Conservation (phyloP, 1,284 basidiomycete genomes). For the Gymnopus androsaceus region DNA sequence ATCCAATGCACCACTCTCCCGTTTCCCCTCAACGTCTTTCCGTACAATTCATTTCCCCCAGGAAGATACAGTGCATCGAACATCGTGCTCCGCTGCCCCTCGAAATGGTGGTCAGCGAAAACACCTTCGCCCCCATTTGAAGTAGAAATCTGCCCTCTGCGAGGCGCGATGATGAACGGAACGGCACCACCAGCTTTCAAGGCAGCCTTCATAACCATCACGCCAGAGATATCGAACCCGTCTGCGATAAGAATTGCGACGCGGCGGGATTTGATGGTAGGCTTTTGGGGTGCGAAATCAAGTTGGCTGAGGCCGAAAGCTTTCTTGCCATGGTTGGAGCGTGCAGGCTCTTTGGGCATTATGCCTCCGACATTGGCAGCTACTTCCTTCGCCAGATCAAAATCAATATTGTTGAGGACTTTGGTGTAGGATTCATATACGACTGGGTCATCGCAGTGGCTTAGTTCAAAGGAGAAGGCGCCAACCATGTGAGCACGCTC, state of each 20-base stretch:
- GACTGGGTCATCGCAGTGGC: constrained; percentile 72
- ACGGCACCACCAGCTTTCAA: constrained; percentile 56
- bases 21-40: constrained; percentile 50
- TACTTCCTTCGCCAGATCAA: constrained; percentile 66
- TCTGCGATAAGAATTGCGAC: constrained; percentile 77
- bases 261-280: constrained; percentile 68
- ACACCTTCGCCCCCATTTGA: constrained; percentile 41
- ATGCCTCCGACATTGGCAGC: constrained; percentile 65
- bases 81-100: constrained; percentile 76
- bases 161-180: constrained; percentile 69
- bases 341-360: constrained; percentile 48
- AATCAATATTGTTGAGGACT: constrained; percentile 69
- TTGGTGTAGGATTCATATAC: constrained; percentile 71
- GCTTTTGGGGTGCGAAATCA: constrained; percentile 57
- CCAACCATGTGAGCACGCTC: constrained; percentile 70
- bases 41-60: constrained; percentile 60
- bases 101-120: constrained; percentile 68
- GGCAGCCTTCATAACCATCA: constrained; percentile 56
- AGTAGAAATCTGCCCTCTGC: constrained; percentile 58
- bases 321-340: constrained; percentile 58
- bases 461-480: constrained; percentile 78
- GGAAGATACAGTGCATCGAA: constrained; percentile 81
- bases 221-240: constrained; percentile 65
- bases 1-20: constrained; percentile 72
- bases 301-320: constrained; percentile 60